Evolutionary conservation across 2,329 filamentous ascomycete species (phyloP).

Genomic region (Pseudopyrenochaeta lycopersici): DNA sequence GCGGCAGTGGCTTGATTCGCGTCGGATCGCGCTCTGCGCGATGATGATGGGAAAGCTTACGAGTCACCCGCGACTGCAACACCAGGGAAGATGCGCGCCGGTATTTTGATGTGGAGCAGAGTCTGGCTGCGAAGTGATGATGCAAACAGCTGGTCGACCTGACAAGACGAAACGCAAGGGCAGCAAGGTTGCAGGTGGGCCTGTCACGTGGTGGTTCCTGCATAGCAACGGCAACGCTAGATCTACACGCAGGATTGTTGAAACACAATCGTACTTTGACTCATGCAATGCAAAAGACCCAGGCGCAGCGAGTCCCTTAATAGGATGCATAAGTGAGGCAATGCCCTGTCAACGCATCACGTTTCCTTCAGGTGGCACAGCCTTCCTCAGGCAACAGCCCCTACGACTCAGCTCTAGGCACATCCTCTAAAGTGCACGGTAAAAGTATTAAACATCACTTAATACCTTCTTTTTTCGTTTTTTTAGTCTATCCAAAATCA

Average conservation of each 20-base stretch:
- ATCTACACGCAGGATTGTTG: neutral
- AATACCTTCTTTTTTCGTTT: neutral
- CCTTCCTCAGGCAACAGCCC: slow-evolving; percentile 25
- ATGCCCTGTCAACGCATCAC: neutral
- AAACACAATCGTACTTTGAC: neutral
- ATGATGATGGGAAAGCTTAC: slow-evolving; percentile 5
- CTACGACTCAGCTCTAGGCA: slow-evolving; percentile 5
- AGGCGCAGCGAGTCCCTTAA: neutral
- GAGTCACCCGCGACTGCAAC: slow-evolving; percentile 6
- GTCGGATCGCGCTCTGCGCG: slow-evolving; percentile 22
- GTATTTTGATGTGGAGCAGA: slow-evolving; percentile 1
- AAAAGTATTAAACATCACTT: neutral
- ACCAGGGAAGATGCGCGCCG: neutral
- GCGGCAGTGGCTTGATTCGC: slow-evolving; percentile 36
- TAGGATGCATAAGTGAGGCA: neutral
- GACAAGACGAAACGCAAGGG: slow-evolving; percentile 20
- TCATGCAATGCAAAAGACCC: neutral
- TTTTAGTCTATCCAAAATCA: neutral
- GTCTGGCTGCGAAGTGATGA: slow-evolving; percentile 9
- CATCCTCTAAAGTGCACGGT: neutral
- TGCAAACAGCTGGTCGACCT: slow-evolving; percentile 5
- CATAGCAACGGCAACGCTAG: slow-evolving; percentile 6
- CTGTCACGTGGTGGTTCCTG: slow-evolving; percentile 21
- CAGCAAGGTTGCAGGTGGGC: slow-evolving; percentile 8
- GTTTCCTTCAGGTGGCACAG: slow-evolving; percentile 4